These are phyloP conservation scores for Coemansia sp. DNA, from an alignment of 192 early-diverging fungal genomes.

Conservation along the genomic window DNA sequence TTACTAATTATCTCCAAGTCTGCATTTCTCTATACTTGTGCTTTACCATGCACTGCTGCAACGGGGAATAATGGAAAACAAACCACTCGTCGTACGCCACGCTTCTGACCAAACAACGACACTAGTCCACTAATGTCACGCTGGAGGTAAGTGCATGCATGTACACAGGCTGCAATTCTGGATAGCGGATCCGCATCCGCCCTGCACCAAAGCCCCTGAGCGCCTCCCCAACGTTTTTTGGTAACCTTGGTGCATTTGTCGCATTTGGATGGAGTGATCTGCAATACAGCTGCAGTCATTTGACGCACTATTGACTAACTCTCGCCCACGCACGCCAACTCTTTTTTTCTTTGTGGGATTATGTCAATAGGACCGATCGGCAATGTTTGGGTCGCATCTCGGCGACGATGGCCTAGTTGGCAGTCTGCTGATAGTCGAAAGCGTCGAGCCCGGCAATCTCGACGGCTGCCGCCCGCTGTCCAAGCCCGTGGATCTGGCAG, in stretches of 20 bases:
- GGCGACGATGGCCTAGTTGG: constrained; percentile 70
- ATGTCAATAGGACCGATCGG: constrained; percentile 60
- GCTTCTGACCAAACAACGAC: neutral
- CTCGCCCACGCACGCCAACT: neutral
- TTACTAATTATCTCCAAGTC: neutral
- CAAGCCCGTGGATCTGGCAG: constrained; percentile 27
- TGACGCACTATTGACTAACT: neutral
- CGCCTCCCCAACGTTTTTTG: neutral
- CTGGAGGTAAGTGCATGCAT: constrained; percentile 34
- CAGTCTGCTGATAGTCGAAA: constrained; percentile 57
- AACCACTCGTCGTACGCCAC: no score
- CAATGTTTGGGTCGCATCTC: constrained; percentile 82
- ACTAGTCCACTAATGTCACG: constrained; percentile 46
- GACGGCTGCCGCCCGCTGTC: constrained; percentile 61
- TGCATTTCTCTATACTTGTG: neutral
- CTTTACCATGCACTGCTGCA: neutral
- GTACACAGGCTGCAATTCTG: neutral
- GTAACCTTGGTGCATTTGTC: neutral
- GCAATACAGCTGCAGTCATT: neutral
- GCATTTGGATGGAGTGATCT: neutral
- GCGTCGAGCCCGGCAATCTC: constrained; percentile 55
- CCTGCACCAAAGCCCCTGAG: neutral
- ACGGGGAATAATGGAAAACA: neutral
- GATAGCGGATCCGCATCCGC: neutral
- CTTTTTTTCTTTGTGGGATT: neutral